phyloP scores from a whole-genome alignment of 1,284 basidiomycete species.

The Stygiomarasmius scandens region DNA sequence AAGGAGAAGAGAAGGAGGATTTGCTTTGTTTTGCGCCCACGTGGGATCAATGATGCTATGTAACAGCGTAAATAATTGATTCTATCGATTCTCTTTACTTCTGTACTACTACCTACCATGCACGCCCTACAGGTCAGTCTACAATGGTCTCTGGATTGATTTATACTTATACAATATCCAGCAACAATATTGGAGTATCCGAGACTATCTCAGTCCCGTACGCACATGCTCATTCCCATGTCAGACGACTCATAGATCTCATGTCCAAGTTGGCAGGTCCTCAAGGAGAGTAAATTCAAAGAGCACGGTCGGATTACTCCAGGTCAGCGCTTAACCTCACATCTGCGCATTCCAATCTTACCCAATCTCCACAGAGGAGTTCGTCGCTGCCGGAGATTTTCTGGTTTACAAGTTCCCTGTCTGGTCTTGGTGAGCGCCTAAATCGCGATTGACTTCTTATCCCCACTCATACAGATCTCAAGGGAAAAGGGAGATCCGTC shows the following conservation, averaged over 20 bases:
- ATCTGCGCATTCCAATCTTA: constrained; percentile 16
- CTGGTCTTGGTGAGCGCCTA: constrained; percentile 80
- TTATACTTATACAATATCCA: constrained; percentile 26
- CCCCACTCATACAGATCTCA: constrained; percentile 7
- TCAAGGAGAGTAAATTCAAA: constrained; percentile 98
- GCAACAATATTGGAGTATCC: constrained; percentile 93
- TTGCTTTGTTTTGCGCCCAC: too few relatives aligned
- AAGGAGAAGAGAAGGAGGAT: too few relatives aligned
- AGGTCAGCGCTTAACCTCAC: constrained; percentile 54
- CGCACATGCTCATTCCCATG: constrained; percentile 23
- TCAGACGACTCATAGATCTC: constrained; percentile 2
- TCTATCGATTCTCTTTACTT: neutral
- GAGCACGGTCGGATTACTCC: constrained; percentile 97
- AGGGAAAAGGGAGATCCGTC: constrained; percentile 90
- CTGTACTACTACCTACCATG: neutral
- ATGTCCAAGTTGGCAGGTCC: constrained; percentile 60
- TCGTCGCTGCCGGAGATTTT: constrained; percentile 94
- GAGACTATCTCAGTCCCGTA: constrained; percentile 96
- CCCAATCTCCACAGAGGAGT: constrained; percentile 81
- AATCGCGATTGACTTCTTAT: neutral
- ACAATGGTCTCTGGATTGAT: neutral
- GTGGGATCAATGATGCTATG: too few relatives aligned
- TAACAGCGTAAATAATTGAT: neutral
- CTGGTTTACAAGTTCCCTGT: constrained; percentile 95
- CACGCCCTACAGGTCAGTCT: neutral